phyloP scores from a whole-genome alignment of 306 rosid species.

The Vicia sativa region DNA sequence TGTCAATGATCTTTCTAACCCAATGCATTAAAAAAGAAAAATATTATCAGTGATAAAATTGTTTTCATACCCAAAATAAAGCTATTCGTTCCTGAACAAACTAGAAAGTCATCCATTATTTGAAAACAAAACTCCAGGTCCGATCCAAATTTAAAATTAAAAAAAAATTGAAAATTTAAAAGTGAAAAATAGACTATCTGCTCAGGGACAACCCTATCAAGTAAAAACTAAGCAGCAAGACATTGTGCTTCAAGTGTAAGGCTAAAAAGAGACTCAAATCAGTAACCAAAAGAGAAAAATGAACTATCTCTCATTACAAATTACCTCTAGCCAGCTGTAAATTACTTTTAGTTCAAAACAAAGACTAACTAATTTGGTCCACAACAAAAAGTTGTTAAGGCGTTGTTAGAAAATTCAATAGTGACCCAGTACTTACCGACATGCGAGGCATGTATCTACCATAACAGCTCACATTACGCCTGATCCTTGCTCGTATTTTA shows the following conservation, averaged over 20 bases:
- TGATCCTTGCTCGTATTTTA: slow-evolving; percentile 89
- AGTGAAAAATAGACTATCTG: slow-evolving; percentile 11
- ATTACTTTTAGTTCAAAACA: slow-evolving; percentile 32
- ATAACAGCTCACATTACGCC: slow-evolving; percentile 98
- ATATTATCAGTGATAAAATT: not conserved
- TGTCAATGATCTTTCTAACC: slow-evolving; percentile 24
- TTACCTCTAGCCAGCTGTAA: slow-evolving; percentile 38
- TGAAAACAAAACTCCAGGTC: slow-evolving; percentile 1
- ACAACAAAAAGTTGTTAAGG: slow-evolving; percentile 16
- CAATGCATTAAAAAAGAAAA: slow-evolving; percentile 6
- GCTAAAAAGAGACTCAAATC: slow-evolving; percentile 23
- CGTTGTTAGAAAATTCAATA: slow-evolving; percentile 24
- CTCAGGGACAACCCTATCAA: slow-evolving; percentile 8
- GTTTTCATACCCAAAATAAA: slow-evolving; percentile 16
- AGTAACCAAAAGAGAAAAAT: slow-evolving; percentile 27
- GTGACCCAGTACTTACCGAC: slow-evolving; percentile 63
- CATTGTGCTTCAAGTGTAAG: slow-evolving; percentile 28
- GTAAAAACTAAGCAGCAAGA: slow-evolving; percentile 23
- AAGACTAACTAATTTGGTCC: slow-evolving; percentile 19
- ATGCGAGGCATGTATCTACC: slow-evolving; percentile 97
- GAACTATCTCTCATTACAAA: slow-evolving; percentile 16
- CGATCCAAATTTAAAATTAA: slow-evolving; percentile 4
- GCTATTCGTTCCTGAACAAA: slow-evolving; percentile 19
- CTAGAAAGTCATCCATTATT: slow-evolving; percentile 20
- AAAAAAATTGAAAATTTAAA: slow-evolving; percentile 4